Evolutionary conservation across 345 rosid genomes (phyloP), one percentile per base, ranked within the genome.

Genomic region (Geranium brycei): DNA sequence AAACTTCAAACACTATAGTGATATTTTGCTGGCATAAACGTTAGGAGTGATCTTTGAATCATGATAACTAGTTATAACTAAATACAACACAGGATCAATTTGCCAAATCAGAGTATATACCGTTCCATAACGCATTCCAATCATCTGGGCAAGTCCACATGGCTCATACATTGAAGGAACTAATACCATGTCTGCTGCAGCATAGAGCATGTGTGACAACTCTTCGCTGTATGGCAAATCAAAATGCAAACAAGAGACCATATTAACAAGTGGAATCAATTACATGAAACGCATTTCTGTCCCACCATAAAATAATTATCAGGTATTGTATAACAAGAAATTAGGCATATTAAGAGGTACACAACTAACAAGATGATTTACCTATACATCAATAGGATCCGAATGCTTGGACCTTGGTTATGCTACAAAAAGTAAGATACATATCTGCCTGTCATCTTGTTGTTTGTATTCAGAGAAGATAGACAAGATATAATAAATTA

Each of bases 131-230:
- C 78, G 73, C 87, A 83, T 80, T 62, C 87, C 87, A 63, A 83
- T 67, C 83, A 83, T 83, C 75, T 83, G 87, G 57, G 87, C 76
- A 73, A 83, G 85, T 66, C 87, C 87, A 67, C 87, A 83, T 30
- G 85, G 87, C 61, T 83, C 87, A 58, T 78, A 83, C 41, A 83
- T 72, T 58, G 87, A 83, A 71, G 87, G 87, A 75, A 83, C 83
- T 64, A 83, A 66, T 47, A 83, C 85, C 57, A 80, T 67, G 71
- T 83, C 87, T 40, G 85, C 87, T 19, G 85, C 85, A 51, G 87
- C 83, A 75, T 83, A 83, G 61, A 83, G 85, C 83, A 83, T 76
- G 69, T 83, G 87, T 61, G 87, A 76, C 59, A 83, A 72, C 77
- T 83, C 85, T 69, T 83, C 87, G 28, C 87, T 83, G 70, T 38